Base-by-base conservation (phyloP, 805 yeast species). In the Kregervanrija fluxuum region DNA sequence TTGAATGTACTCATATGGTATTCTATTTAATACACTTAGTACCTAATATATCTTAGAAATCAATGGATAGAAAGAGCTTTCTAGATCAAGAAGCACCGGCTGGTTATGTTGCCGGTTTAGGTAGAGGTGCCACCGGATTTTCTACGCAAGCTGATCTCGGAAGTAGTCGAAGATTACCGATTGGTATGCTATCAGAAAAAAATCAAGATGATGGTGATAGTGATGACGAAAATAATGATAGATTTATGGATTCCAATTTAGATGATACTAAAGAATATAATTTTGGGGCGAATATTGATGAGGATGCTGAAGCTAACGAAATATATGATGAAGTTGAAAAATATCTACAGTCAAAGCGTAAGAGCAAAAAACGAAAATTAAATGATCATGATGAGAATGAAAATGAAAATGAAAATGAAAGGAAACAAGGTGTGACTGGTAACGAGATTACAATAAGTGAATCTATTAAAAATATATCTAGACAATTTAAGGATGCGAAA, bases 101-200 rank as follows among this genome's bases (percentile, higher is more conserved):
- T 2, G 95, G 95, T 5, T 91, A 91, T 59, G 75, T 89, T 35
- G 84, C 98, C 3, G 99, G 99, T 22, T 65, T 89, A 8, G 98
- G 97, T 0, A 71, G 99, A 58, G 99, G 99, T 28, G 98, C 97
- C 1, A 77, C 86, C 1, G 98, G 97, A 5, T 90, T 93, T 62
- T 80, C 90, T 0, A 88, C 96, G 0, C 75, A 88, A 47, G 87
- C 93, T 1, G 95, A 84, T 49, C 61, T 84, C 12, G 87, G 87
- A 0, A 66, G 71, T 13, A 71, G 73, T 47, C 67, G 46, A 50
- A 70, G 48, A 62, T 44, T 43, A 58, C 68, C 45, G 45, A 54
- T 48, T 43, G 66, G 48, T 39, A 53, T 51, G 3, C 45, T 52
- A 17, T 54, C 46, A 12, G 57, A 32, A 14, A 28, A 28, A 10